Evolutionary conservation across 2,329 filamentous ascomycete genomes (phyloP).

Genomic region (Penicillium paneum): DNA sequence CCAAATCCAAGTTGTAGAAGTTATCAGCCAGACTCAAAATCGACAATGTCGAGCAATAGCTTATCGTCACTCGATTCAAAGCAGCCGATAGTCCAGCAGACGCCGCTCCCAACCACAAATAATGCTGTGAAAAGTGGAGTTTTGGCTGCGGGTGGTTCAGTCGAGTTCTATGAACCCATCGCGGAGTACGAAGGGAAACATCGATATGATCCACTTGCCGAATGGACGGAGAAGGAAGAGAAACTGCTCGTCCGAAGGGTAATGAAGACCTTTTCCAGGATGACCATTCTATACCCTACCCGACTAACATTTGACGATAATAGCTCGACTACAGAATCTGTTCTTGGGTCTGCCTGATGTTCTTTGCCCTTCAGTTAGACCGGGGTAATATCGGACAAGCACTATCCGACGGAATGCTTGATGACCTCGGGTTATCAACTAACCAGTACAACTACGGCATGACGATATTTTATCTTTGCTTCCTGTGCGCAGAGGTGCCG

Average conservation of each 20-base stretch:
- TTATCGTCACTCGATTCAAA: constrained; percentile 1
- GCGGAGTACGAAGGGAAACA: constrained; percentile 28
- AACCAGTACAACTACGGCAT: constrained; percentile 46
- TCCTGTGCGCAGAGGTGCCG: constrained; percentile 54
- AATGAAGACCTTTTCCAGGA: constrained; percentile 3
- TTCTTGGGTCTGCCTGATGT: constrained; percentile 14
- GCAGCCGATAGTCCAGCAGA: background rate
- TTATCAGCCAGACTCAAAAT: background rate
- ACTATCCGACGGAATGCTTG: constrained; percentile 37
- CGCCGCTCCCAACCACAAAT: background rate
- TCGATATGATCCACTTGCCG: constrained; percentile 24
- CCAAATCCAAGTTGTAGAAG: background rate
- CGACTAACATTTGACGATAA: background rate
- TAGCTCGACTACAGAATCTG: constrained; percentile 3
- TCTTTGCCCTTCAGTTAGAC: constrained; percentile 35
- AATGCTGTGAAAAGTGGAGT: background rate
- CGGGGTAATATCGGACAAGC: constrained; percentile 37
- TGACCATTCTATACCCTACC: too few relatives aligned
- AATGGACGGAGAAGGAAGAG: constrained; percentile 43
- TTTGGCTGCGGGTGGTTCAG: background rate
- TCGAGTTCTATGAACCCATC: constrained; percentile 22
- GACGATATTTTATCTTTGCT: constrained; percentile 55
- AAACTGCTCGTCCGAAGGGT: constrained; percentile 48
- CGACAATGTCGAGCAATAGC: background rate
- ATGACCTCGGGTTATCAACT: constrained; percentile 33